phyloP scores from a whole-genome alignment of 2,329 filamentous ascomycete species.

The Talaromyces rugulosus region DNA sequence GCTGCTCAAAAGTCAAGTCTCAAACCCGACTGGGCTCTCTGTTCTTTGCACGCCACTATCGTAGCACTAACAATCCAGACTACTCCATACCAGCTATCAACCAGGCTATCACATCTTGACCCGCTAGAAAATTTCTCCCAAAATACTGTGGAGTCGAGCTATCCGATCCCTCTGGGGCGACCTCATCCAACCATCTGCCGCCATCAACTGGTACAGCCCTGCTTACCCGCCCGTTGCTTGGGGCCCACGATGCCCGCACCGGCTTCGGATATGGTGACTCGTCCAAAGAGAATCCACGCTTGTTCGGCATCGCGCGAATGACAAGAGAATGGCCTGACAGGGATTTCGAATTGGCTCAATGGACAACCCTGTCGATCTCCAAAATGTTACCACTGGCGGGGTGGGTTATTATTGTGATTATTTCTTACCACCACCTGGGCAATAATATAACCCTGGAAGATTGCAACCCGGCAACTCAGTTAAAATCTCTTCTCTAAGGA shows the following conservation, averaged over 20 bases:
- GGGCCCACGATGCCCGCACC: conserved; percentile 5
- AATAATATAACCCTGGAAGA: conserved; percentile 1
- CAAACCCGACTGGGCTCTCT: not conserved
- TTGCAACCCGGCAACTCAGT: not conserved
- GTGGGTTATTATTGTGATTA: not conserved
- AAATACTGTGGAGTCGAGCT: conserved; percentile 4
- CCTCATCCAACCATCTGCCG: conserved; percentile 12
- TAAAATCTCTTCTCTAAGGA: not conserved
- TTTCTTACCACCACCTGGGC: not conserved
- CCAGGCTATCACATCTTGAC: conserved; percentile 9
- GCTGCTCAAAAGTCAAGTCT: not conserved
- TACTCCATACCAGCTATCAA: not conserved
- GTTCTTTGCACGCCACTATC: conserved; percentile 9
- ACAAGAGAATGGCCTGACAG: not conserved
- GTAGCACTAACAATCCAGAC: not conserved
- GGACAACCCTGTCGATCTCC: conserved; percentile 9
- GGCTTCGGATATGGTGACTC: conserved; percentile 12
- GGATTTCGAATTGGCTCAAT: conserved; percentile 6
- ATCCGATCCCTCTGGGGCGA: conserved; percentile 6
- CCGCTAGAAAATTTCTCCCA: not conserved
- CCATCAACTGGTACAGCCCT: conserved; percentile 4
- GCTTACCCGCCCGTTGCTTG: conserved; percentile 13
- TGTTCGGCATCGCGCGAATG: conserved; percentile 5
- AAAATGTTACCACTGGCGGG: conserved; percentile 5
- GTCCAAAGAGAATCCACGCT: conserved; percentile 7